Percentiles rank a stretch among this genome's conserved stretches.
Evolutionary conservation across 495 filamentous ascomycete genomes (phyloP).

Genomic region (Pyronema domesticum): DNA sequence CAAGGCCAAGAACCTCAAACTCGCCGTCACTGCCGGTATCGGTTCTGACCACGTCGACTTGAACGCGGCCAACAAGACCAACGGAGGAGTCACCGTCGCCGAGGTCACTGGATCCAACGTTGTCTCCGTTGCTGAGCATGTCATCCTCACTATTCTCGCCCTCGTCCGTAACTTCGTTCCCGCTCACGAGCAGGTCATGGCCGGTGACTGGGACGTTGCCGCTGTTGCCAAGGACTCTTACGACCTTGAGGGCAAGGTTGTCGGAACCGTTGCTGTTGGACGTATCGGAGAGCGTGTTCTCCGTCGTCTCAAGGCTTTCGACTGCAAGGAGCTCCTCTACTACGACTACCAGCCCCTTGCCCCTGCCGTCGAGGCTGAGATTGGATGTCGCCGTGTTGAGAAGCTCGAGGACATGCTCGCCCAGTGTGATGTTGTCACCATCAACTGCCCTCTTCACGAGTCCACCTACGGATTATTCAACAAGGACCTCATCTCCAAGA

Average conservation of each 20-base stretch:
- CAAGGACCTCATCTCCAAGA: conserved; percentile 98
- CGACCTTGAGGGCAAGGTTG: conserved; percentile 92
- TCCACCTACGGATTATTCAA: too few relatives aligned
- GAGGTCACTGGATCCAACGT: too few relatives aligned
- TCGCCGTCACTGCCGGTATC: conserved; percentile 90
- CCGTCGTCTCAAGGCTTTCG: too few relatives aligned
- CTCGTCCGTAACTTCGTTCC: too few relatives aligned
- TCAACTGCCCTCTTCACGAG: too few relatives aligned
- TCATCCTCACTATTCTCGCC: too few relatives aligned
- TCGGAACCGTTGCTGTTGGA: conserved; percentile 92
- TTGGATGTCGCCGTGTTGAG: conserved; percentile 78
- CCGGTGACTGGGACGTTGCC: conserved; percentile 94
- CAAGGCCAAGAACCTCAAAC: conserved; percentile 97
- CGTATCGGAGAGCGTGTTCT: too few relatives aligned
- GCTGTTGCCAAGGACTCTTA: conserved; percentile 93
- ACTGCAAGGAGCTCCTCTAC: too few relatives aligned
- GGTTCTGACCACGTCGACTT: conserved; percentile 97
- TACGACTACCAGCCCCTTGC: conserved; percentile 93
- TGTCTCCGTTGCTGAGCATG: too few relatives aligned
- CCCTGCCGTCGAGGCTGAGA: conserved; percentile 80
- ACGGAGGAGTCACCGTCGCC: too few relatives aligned
- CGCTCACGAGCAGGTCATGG: too few relatives aligned
- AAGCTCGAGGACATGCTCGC: conserved; percentile 81
- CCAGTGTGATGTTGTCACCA: conserved; percentile 92
- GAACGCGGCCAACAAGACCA: too few relatives aligned